phyloP scores from a whole-genome alignment of 345 rosid species.

The Murraya paniculata region DNA sequence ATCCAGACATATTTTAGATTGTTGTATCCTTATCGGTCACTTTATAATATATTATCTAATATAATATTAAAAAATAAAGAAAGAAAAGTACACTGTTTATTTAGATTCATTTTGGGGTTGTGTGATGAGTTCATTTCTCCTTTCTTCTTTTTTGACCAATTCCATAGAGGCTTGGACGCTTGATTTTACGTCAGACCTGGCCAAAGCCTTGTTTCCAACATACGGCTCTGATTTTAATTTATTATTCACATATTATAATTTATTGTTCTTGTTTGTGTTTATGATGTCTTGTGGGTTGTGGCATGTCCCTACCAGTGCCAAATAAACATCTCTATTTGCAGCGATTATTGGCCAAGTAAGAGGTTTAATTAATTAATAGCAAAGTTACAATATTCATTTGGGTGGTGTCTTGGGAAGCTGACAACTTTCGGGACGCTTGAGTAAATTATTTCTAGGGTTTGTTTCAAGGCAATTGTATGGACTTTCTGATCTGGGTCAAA shows the following conservation, averaged over 20 bases:
- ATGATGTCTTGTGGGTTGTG: constrained; percentile 9
- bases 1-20: no score
- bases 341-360: constrained; percentile 1
- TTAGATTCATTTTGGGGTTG: neutral
- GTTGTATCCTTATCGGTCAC: no score
- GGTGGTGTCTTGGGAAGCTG: constrained; percentile 13
- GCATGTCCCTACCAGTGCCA: constrained; percentile 19
- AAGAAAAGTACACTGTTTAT: neutral
- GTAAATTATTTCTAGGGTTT: neutral
- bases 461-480: neutral
- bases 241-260: neutral
- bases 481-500: constrained; percentile 16
- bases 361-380: neutral
- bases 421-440: neutral
- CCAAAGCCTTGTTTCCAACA: neutral
- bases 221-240: neutral
- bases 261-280: neutral
- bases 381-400: constrained; percentile 6
- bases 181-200: constrained; percentile 2
- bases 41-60: no score
- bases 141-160: constrained; percentile 14
- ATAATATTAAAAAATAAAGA: no score
- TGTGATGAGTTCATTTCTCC: constrained; percentile 5
- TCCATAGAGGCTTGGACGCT: neutral
- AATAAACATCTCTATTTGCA: constrained; percentile 6